Evolutionary conservation across 2,329 filamentous ascomycete species (phyloP), one percentile per base, ranked within the genome.

Genomic region (Chrysoporthe puriensis): DNA sequence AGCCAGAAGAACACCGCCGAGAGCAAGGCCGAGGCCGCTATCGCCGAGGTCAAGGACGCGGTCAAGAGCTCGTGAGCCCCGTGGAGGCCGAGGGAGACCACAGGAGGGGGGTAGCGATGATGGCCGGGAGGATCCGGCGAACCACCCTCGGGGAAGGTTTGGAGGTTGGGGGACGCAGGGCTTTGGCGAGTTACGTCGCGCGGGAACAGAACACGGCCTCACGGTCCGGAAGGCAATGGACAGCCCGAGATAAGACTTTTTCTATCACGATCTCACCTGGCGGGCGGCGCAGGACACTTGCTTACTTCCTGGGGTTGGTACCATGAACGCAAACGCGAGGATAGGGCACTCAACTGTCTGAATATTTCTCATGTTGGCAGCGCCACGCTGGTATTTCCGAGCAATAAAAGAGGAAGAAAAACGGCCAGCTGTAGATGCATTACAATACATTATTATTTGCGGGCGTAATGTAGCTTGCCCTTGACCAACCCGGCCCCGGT

Each of bases 1-100:
- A 85, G 84, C 69, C 80, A 90, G 76, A 89, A 92, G 82, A 78
- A 83, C 69, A 75, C n/a, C 6, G 42, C 18, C 13, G 42, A 61
- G 59, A 26, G n/a, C 43, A 61, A 46, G 42, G 59, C 16, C 5
- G 57, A 59, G 14, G 73, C 76, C 65, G 72, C 77, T 48, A 70
- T 74, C 40, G 76, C 71, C 26, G 64, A 72, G 40, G 70, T 69
- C 57, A 73, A 74, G 77, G 77, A 81, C 68, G 77, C 79, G 32
- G 74, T 75, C 64, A 77, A 80, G 76, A 62, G 64, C 62, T 71
- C 60, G 26, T 64, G 67, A 66, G 48, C 26, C 11, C 3, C 34
- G 11, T 42, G 21, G 18, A 16, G n/a, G 21, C 32, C 21, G n/a
- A 43, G 60, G 5, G 32, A 32, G 1, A 34, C 21, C 13, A 6